Evolutionary conservation across 805 yeast genomes (phyloP), one percentile per base, ranked within the genome.

Genomic region (Candida vartiovaarae): DNA sequence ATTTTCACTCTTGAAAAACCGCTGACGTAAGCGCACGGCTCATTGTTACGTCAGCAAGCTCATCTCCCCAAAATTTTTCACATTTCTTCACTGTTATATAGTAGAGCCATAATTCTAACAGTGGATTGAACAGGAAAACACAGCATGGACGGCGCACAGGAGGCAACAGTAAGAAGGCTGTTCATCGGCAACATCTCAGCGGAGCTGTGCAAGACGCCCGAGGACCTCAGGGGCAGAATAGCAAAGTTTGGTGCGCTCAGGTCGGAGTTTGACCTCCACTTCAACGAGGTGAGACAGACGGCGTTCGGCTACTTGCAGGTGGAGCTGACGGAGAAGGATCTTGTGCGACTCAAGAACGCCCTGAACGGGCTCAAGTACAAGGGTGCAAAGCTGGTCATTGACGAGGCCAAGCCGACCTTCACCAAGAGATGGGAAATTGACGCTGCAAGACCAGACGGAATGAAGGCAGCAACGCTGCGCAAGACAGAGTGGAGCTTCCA

Each of bases 281-380:
- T 80, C 76, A 44, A 63, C 70, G 44, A 60, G 26, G 81, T 57
- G 5, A 54, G 51, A 48, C 46, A 49, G 15, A 26, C 44, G 5
- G 59, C 60, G 4, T 93, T 79, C 66, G 96, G 82, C 1, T 88
- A 73, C 50, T 60, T 85, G 1, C 78, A 84, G 24, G 66, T 91
- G 61, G 63, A 67, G n/a, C 61, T 82, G 9, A 60, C 70, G 1
- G 66, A 69, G 3, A 62, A 64, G 23, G 67, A 71, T 32, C 77
- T 72, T 43, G 64, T 62, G 1, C 75, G 74, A 38, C 62, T 91
- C 41, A 72, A 73, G 45, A 60, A 65, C 6, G 67, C 84, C 1
- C 72, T 86, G 50, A 75, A 87, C 58, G 93, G 90, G 29, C 75
- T 83, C 2, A 75, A 74, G 26, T 91, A 73, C 63, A 87, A 84